Conservation (phyloP, 2,329 filamentous ascomycete genomes). For the Karstenula rhodostoma region DNA sequence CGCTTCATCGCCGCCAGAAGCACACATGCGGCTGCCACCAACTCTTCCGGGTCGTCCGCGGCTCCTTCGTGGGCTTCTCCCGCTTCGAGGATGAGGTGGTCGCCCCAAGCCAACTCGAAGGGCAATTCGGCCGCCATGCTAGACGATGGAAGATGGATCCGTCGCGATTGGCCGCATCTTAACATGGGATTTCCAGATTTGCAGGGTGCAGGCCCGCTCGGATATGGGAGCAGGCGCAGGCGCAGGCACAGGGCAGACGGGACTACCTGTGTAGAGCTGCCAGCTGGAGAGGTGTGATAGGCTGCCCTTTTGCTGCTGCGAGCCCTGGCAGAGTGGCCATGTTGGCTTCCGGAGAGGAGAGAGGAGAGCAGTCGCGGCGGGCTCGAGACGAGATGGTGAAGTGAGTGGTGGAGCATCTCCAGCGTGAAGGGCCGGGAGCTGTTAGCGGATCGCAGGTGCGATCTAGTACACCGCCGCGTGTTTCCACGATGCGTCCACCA, state of each 20-base stretch:
- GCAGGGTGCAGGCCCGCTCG: slow-evolving; percentile 25
- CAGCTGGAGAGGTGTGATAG: slow-evolving; percentile 22
- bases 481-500: slow-evolving; percentile 21
- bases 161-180: slow-evolving; percentile 23
- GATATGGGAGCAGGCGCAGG: slow-evolving; percentile 27
- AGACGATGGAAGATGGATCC: slow-evolving; percentile 8
- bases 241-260: too few species aligned
- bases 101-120: slow-evolving; percentile 17
- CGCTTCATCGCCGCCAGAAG: neutral
- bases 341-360: slow-evolving; percentile 30
- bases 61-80: too few species aligned
- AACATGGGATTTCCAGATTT: slow-evolving; percentile 21
- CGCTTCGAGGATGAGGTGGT: neutral
- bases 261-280: slow-evolving; percentile 31
- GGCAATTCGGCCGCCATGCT: slow-evolving; percentile 18
- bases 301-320: slow-evolving; percentile 29
- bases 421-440: slow-evolving; percentile 17
- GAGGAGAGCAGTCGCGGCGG: slow-evolving; percentile 26
- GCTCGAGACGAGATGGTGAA: neutral
- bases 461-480: slow-evolving; percentile 14
- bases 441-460: slow-evolving; percentile 29
- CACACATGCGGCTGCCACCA: slow-evolving; percentile 5
- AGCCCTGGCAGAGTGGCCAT: slow-evolving; percentile 21
- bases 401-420: slow-evolving; percentile 24
- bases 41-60: neutral